A percentile compares a stretch with the other conserved stretches of the same genome.
Evolutionary conservation across 1,139 yeast species (phyloP).

Genomic region (Suhomyces wounanorum): DNA sequence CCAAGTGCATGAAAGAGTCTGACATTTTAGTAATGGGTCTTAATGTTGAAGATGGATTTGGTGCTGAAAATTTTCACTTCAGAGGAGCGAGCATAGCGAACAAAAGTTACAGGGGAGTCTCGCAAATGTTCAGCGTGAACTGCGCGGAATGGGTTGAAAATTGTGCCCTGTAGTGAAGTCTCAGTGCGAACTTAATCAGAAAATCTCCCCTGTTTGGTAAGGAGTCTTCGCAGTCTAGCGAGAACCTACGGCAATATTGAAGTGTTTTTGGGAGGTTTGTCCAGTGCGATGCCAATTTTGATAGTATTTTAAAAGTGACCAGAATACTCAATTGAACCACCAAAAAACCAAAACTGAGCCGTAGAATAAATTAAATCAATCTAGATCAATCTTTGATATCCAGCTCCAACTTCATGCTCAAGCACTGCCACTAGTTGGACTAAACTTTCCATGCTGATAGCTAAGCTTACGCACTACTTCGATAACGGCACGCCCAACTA

Average conservation of each 20-base stretch:
- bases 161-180: background rate
- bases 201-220: background rate
- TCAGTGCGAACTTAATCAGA: background rate
- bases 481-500: background rate
- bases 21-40: conserved; percentile 13
- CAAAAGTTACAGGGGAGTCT: background rate
- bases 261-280: no score
- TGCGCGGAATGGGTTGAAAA: no score
- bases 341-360: no score
- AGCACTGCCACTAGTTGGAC: background rate
- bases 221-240: background rate
- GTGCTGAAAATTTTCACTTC: conserved; percentile 14
- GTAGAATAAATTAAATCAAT: no score
- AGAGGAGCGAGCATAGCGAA: background rate
- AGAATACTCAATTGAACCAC: no score
- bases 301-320: no score
- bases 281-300: no score
- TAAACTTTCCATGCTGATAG: no score
- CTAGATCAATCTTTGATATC: no score
- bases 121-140: background rate
- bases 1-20: conserved; percentile 52
- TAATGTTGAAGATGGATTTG: conserved; percentile 9
- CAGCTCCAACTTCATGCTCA: background rate
- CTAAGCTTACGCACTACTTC: background rate
- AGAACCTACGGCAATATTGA: background rate